Conservation (phyloP, 2,329 filamentous ascomycete genomes). For the Ceratocystis cubensis region DNA sequence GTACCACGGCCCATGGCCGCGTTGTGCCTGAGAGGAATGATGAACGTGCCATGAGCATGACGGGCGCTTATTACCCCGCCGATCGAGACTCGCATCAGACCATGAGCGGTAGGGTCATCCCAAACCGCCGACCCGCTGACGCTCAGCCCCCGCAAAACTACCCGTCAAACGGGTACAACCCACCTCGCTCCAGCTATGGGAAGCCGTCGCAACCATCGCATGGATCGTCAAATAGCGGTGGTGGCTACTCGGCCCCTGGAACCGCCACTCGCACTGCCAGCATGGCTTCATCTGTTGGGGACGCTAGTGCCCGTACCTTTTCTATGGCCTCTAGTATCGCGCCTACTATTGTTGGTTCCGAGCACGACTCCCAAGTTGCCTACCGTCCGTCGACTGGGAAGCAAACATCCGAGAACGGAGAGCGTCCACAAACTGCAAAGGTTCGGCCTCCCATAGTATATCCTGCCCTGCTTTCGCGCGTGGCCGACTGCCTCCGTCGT, state of each 20-base stretch:
- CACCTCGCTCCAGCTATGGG: slow-evolving; percentile 28
- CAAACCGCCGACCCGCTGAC: slow-evolving; percentile 47
- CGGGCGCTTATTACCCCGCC: slow-evolving; percentile 53
- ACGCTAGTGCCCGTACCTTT: slow-evolving; percentile 54
- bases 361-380: slow-evolving; percentile 41
- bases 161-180: slow-evolving; percentile 17
- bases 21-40: slow-evolving; percentile 84
- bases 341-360: slow-evolving; percentile 53
- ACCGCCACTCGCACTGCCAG: slow-evolving; percentile 47
- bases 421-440: slow-evolving; percentile 46
- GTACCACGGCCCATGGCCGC: slow-evolving; percentile 82
- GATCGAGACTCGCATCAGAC: slow-evolving; percentile 77
- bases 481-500: slow-evolving; percentile 83
- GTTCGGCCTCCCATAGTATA: slow-evolving; percentile 77
- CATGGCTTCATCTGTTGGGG: slow-evolving; percentile 44
- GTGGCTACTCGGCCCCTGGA: slow-evolving; percentile 36
- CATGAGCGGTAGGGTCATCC: slow-evolving; percentile 85
- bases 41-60: slow-evolving; percentile 94
- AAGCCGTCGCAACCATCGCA: slow-evolving; percentile 25
- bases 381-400: slow-evolving; percentile 47
- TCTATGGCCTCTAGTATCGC: slow-evolving; percentile 82
- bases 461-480: slow-evolving; percentile 82
- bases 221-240: slow-evolving; percentile 27
- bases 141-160: slow-evolving; percentile 22
- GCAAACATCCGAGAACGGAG: slow-evolving; percentile 37